These are phyloP conservation scores for Evernia prunastri DNA, from an alignment of 495 filamentous ascomycete species.

Conservation along the genomic window DNA sequence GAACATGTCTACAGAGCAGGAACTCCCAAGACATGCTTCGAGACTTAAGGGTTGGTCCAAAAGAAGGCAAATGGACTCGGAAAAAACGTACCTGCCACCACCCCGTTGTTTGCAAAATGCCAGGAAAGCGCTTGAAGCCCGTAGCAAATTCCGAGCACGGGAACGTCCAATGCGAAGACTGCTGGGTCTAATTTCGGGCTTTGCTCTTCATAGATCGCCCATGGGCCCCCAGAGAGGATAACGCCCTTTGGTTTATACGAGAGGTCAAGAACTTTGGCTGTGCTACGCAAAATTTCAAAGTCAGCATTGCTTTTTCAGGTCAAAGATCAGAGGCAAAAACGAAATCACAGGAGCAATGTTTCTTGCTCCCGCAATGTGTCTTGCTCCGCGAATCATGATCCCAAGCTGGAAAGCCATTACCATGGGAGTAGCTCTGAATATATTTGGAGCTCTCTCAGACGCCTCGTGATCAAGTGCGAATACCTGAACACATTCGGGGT, in stretches of 20 bases:
- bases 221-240: conserved; percentile 70
- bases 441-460: conserved; percentile 73
- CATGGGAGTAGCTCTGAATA: conserved; percentile 88
- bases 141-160: conserved; percentile 75
- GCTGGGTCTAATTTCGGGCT: conserved; percentile 74
- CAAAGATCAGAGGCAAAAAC: too few relatives aligned
- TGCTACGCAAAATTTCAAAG: conserved; percentile 40
- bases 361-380: too few relatives aligned
- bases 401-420: neutral
- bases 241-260: conserved; percentile 76
- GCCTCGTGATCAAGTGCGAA: conserved; percentile 68
- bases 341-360: too few relatives aligned
- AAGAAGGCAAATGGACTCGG: neutral
- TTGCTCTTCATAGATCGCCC: conserved; percentile 64
- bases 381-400: too few relatives aligned
- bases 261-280: conserved; percentile 72
- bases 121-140: conserved; percentile 79
- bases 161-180: conserved; percentile 70
- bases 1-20: neutral
- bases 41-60: neutral
- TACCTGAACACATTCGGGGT: conserved; percentile 32
- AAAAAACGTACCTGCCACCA: conserved; percentile 43
- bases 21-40: neutral
- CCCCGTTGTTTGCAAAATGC: conserved; percentile 63
- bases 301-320: too few relatives aligned